Evolutionary conservation across 306 rosid species (phyloP), one percentile per base, ranked within the genome.

Genomic region (Ceratonia siliqua): DNA sequence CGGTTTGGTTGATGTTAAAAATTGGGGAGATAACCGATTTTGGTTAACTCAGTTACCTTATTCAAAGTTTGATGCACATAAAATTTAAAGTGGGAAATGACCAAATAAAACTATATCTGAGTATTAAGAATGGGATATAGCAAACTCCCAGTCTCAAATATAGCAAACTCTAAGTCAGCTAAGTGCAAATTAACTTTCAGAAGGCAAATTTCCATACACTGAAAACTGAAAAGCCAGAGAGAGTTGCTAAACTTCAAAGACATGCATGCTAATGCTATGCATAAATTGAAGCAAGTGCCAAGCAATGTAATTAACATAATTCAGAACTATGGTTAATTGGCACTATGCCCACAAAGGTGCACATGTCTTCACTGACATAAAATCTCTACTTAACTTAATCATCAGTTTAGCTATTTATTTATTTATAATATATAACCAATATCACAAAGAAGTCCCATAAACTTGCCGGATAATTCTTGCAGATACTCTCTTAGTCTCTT

Each of bases 161-260:
- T n/a, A n/a, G n/a, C n/a, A n/a, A n/a, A n/a, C n/a, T n/a, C n/a
- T n/a, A n/a, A n/a, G n/a, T n/a, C n/a, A n/a, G n/a, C n/a, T n/a
- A n/a, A n/a, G n/a, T 9, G 83, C 88, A 62, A 87, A 82, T 68
- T 92, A 94, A 56, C 73, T 84, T 68, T 88, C 78, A 63, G 98
- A 85, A 73, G 98, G 98, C 89, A 92, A 84, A 84, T 88, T 92
- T 74, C 98, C 98, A 78, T 90, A 92, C 89, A 92, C 96, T 92
- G 75, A 18, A 77, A 25, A 69, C 36, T n/a, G 32, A 45, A 79
- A 11, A 75, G 50, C 48, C 48, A 55, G 20, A 54, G 4, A 53
- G 46, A 35, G 55, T 24, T 27, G 75, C 73, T 49, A 58, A 66
- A 58, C 20, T 28, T 41, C 8, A 42, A 63, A 57, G 27, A 36